Base-by-base conservation (phyloP, 371 early-diverging fungal genomes). In the Mortierella sp. region DNA sequence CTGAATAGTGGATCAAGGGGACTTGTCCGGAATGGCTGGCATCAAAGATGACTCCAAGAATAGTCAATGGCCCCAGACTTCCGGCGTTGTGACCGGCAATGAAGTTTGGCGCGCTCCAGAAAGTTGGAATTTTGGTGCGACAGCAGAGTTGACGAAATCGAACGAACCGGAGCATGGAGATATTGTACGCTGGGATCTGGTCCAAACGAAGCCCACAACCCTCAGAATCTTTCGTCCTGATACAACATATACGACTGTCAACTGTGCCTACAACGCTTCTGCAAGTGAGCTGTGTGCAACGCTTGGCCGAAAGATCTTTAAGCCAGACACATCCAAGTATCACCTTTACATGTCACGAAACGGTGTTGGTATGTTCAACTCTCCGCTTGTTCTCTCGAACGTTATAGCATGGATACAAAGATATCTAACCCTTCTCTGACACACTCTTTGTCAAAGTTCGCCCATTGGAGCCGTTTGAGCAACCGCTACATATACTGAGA, bases 301-400 rank as follows among this genome's bases (percentile, higher is more conserved):
- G 72, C 81, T 92, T 4, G 89, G 87, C 24, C 85, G 88, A 56
- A 94, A 94, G 71, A 92, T 92, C 67, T 94, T 92, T 69, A 81
- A 92, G 40, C 83, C 82, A 14, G 94, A 94, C 52, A 80, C 85
- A 10, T 86, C 87, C 34, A 88, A 90, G 76, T 88, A 90, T 60
- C 85, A 88, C 65, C 69, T 94, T 39, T 90, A 86, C 50, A 70
- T 94, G 56, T 81, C 83, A 27, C 85, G 82, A 9, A 80, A 87
- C 59, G 82, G 85, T 41, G 63, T 83, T n/a, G 90, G 90, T 88
- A 83, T 9, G 56, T 56, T 13, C 25, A 3, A 28, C 41, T 5
- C 16, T 6, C 1, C 17, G 19, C 14, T 6, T 14, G 7, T 39
- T 37, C 19, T 24, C 39, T 48, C 22, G 39, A 8, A 12, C n/a